A percentile compares a stretch with the other conserved stretches of the same genome.
Evolutionary conservation across 148 eudicot genomes (phyloP).

Genomic region (Cornus kousa): DNA sequence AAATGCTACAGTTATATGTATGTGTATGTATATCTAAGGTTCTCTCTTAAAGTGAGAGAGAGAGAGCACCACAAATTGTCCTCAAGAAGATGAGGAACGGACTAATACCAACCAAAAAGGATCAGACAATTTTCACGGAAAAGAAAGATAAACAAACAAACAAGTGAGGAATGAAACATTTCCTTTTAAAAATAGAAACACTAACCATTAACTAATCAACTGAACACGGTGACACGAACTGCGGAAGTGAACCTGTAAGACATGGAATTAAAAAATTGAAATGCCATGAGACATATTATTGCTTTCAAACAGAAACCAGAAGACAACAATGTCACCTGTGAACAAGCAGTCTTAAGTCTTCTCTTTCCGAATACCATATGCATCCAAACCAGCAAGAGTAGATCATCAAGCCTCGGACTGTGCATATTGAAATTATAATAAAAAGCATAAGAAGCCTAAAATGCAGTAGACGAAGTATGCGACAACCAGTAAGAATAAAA

Average conservation of each 20-base stretch:
- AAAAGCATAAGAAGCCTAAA: neutral
- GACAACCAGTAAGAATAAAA: neutral
- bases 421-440: neutral
- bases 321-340: conserved; percentile 35
- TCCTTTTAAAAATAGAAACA: neutral
- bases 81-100: neutral
- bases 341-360: conserved; percentile 24
- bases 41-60: no score
- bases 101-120: neutral
- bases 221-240: neutral
- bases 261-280: no score
- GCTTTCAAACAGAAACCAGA: no score
- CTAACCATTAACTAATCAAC: no score
- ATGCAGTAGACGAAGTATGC: neutral
- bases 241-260: neutral
- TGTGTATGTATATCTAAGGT: no score
- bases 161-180: no score
- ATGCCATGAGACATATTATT: no score
- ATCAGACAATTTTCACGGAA: neutral
- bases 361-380: conserved; percentile 37
- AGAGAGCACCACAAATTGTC: no score
- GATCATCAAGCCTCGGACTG: conserved; percentile 70
- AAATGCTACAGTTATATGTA: no score
- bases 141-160: no score
- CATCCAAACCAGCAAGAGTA: conserved; percentile 55